Evolutionary conservation across 192 early-diverging fungal species (phyloP), one percentile per base, ranked within the genome.

Genomic region (Backusella circina): DNA sequence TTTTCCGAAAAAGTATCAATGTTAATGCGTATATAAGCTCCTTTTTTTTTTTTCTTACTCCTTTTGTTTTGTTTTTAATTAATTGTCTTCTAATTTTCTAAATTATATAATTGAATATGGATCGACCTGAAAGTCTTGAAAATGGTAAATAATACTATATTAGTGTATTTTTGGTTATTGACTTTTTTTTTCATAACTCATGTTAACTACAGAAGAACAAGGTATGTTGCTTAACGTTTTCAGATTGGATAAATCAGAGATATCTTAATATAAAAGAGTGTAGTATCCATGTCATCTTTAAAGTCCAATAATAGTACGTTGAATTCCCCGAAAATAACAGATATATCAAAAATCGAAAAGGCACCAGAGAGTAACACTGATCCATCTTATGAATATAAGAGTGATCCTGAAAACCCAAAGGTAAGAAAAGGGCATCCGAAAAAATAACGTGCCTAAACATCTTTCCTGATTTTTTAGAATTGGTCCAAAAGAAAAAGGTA

Each of bases 401-500:
- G 41, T 31, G 73, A 74, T 66, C 64, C 65, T 1, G 36, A 74
- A 16, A 67, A 70, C 41, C 75, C 75, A 65, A 54, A 57, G 37
- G 75, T 77, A 70, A 28, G 3, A 2, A 65, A 15, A 39, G 15
- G n/a, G 5, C 4, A 67, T 4, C 4, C 13, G 6, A 33, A 31
- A 66, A 5, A 13, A 3, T n/a, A n/a, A 10, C 64, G 2, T 64
- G 15, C 5, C 33, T 35, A 5, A 35, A 2, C 2, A 3, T 35
- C 5, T 35, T 35, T 35, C 5, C 2, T 35, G 33, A 3, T 35
- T n/a, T 47, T 18, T 47, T 39, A 78, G 76, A 72, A 70, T 26
- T 78, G 76, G 76, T 13, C 76, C 5, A 36, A n/a, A 9, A 21
- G 30, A 26, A 66, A 65, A 47, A 78, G 73, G 37, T 67, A 33